Conservation (phyloP, 768 basidiomycete species). For the Ramaria rubella region DNA sequence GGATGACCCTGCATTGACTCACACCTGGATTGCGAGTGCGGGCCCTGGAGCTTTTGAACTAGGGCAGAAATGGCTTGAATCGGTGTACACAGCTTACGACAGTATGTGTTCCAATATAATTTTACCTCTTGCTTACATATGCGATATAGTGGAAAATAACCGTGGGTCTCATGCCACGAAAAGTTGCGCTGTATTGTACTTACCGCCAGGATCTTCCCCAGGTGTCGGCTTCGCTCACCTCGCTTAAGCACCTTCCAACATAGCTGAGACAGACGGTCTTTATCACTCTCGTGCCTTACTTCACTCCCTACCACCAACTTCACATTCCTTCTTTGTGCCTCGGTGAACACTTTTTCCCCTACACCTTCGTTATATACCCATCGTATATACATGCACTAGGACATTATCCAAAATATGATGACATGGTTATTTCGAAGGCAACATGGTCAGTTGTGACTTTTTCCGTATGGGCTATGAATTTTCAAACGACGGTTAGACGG, state of each 20-base stretch:
- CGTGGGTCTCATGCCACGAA: neutral
- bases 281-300: no score
- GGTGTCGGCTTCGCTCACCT: slow-evolving; percentile 2
- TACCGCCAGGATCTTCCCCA: neutral
- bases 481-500: no score
- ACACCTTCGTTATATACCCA: no score
- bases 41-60: neutral
- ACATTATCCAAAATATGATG: no score
- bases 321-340: no score
- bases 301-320: no score
- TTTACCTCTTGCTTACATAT: neutral
- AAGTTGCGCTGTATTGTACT: neutral
- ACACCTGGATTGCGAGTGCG: slow-evolving; percentile 1
- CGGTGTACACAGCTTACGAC: slow-evolving; percentile 3
- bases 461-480: no score
- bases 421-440: no score
- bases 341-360: no score
- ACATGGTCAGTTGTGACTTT: no score
- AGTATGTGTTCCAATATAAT: slow-evolving; percentile 1
- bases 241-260: neutral
- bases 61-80: slow-evolving; percentile 10
- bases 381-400: no score
- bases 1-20: neutral
- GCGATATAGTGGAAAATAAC: slow-evolving; percentile 4
- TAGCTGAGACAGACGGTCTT: neutral